Conservation (phyloP, 805 yeast species). For the Lipomyces japonicus region DNA sequence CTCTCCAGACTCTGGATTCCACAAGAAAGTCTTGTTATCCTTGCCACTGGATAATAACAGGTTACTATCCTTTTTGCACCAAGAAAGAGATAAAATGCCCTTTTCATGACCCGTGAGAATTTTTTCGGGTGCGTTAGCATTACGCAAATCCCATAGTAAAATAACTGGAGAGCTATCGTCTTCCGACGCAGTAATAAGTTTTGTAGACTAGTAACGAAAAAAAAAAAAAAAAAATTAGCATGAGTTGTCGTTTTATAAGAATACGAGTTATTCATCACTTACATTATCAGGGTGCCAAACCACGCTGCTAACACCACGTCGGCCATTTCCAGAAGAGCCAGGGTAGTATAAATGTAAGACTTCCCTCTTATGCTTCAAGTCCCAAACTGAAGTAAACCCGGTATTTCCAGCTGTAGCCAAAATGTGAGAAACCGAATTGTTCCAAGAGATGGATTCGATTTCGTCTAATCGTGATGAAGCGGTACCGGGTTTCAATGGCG, state of each 20-base stretch:
- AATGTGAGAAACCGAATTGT: slow-evolving; percentile 74
- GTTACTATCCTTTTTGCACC: slow-evolving; percentile 82
- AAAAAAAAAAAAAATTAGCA: not conserved
- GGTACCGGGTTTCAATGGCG: slow-evolving; percentile 62
- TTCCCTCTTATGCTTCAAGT: slow-evolving; percentile 79
- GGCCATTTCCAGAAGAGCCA: slow-evolving; percentile 41
- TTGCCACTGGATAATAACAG: slow-evolving; percentile 86
- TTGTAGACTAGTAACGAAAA: slow-evolving; percentile 59
- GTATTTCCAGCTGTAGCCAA: slow-evolving; percentile 85
- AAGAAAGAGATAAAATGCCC: slow-evolving; percentile 86
- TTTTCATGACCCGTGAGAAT: slow-evolving; percentile 74
- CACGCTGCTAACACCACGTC: slow-evolving; percentile 72
- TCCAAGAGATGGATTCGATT: slow-evolving; percentile 83
- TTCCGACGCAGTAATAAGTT: slow-evolving; percentile 81
- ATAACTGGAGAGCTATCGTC: slow-evolving; percentile 76
- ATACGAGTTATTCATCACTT: not conserved
- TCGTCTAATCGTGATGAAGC: slow-evolving; percentile 79
- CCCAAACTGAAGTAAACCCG: slow-evolving; percentile 92
- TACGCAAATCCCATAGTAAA: slow-evolving; percentile 90
- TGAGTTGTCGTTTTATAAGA: not conserved
- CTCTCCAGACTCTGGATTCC: slow-evolving; percentile 80
- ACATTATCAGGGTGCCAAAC: slow-evolving; percentile 81
- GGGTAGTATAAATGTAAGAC: slow-evolving; percentile 78
- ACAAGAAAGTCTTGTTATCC: slow-evolving; percentile 79
- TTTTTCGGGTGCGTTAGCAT: slow-evolving; percentile 83